These are phyloP conservation scores for Wickerhamomyces sp. DNA, from an alignment of 1,139 yeast species.

Conservation along the genomic window DNA sequence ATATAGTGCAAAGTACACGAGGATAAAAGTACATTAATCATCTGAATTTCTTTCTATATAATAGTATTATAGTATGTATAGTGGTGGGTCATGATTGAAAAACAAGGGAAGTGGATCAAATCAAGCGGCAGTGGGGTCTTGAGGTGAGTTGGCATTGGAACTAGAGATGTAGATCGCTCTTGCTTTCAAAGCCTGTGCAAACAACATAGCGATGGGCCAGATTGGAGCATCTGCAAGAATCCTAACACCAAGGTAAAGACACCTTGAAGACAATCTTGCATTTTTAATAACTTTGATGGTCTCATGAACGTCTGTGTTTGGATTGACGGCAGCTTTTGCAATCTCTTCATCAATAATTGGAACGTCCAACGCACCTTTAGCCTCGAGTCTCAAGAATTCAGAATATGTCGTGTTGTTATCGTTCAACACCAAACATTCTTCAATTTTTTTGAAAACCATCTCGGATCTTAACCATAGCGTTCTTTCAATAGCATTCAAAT, in stretches of 20 bases:
- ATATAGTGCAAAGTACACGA: too few relatives aligned
- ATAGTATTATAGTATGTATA: too few relatives aligned
- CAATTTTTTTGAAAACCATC: constrained; percentile 48
- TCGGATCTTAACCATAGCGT: constrained; percentile 33
- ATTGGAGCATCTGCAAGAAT: constrained; percentile 77
- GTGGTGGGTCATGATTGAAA: too few relatives aligned
- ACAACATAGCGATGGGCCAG: constrained; percentile 73
- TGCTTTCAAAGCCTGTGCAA: constrained; percentile 70
- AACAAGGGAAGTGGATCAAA: not conserved
- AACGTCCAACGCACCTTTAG: constrained; percentile 52
- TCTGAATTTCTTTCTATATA: too few relatives aligned
- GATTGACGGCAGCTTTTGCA: constrained; percentile 37
- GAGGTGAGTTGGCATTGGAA: constrained; percentile 10
- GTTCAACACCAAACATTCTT: constrained; percentile 41
- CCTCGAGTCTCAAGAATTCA: constrained; percentile 50
- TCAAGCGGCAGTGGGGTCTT: not conserved
- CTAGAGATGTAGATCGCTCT: constrained; percentile 44
- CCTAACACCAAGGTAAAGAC: constrained; percentile 62
- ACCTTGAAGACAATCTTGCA: constrained; percentile 49
- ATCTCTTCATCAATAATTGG: constrained; percentile 39
- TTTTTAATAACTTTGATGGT: constrained; percentile 39
- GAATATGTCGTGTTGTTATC: constrained; percentile 45
- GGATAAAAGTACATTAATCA: too few relatives aligned
- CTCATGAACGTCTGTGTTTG: constrained; percentile 34
- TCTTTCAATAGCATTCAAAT: constrained; percentile 30